Base-by-base conservation (phyloP, 176 grass and related monocot species). In the Aegilops speltoides region DNA sequence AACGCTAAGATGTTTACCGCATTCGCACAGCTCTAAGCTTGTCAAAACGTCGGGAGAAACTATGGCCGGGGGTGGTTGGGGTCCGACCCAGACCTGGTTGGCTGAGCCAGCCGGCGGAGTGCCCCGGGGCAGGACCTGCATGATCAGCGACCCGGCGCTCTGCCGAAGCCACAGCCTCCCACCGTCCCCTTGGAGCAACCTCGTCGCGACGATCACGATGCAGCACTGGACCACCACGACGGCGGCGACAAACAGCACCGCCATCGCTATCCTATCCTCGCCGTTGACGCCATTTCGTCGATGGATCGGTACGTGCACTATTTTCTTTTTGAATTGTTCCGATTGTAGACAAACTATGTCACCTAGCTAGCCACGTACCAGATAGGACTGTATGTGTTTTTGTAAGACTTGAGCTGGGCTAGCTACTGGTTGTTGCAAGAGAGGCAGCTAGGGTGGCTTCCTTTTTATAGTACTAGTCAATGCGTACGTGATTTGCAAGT, bases 201-300 rank as follows among this genome's bases (percentile, higher is more conserved):
- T 63, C 24, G 69, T 69, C 34, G 82, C 36, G 3, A 63, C 24
- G 54, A 84, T 46, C 23, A n/a, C 16, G 54, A 72, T 79, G 72
- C 83, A 78, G 62, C 63, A 85, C 4, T 78, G 74, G 62, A 68
- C 15, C 62, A 85, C 1, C 63, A 85, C 10, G 1, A 85, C 6
- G 2, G 78, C 45, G 45, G 74, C 74, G 14, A 68, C 45, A 15
- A 86, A 9, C 43, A 29, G 1, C 83, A 26, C 62, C 31, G 9
- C 26, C 75, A 3, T 59, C n/a, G 4, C 63, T 32, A 57, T 78
- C 31, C 63, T 32, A 57, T 78, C 31, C 32, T 15, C 23, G 54
- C 16, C 66, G 54, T 7, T 50, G 74, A 20, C 24, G 64, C 7
- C 79, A 82, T 81, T 10, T 40, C 20, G 14, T 75, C 7, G 38